These are phyloP conservation scores for Globisporangium abappressorium DNA, from an alignment of 352 stramenopile species.

Conservation along the genomic window DNA sequence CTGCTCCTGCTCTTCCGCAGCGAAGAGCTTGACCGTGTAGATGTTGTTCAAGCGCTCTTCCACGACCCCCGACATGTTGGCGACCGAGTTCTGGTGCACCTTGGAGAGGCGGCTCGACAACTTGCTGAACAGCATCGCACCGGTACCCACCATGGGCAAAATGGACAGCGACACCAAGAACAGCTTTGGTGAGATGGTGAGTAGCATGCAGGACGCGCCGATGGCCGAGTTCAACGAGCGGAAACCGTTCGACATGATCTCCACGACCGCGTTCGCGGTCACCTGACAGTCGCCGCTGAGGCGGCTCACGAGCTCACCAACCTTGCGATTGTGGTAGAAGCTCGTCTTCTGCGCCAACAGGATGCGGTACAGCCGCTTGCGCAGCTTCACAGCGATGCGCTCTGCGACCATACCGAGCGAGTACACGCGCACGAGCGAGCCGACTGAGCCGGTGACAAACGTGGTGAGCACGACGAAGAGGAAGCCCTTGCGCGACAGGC, in stretches of 20 bases:
- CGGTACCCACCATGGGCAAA: slow-evolving; percentile 70
- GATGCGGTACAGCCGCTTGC: slow-evolving; percentile 67
- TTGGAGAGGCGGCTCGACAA: slow-evolving; percentile 76
- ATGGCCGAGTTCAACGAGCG: slow-evolving; percentile 87
- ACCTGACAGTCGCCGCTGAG: slow-evolving; percentile 87
- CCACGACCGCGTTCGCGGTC: slow-evolving; percentile 86
- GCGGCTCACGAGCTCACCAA: slow-evolving; percentile 84
- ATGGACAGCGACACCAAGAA: slow-evolving; percentile 87
- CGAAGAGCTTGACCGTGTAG: slow-evolving; percentile 88
- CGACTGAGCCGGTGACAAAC: slow-evolving; percentile 80
- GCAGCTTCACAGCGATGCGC: slow-evolving; percentile 78
- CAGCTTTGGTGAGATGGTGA: slow-evolving; percentile 87
- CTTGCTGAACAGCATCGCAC: slow-evolving; percentile 83
- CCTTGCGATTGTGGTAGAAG: slow-evolving; percentile 82
- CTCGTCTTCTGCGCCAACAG: slow-evolving; percentile 78
- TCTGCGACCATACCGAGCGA: slow-evolving; percentile 88
- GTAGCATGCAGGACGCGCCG: slow-evolving; percentile 85
- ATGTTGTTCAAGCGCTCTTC: slow-evolving; percentile 89
- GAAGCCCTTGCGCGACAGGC: slow-evolving; percentile 82
- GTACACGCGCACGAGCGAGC: slow-evolving; percentile 87
- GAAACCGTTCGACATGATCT: slow-evolving; percentile 85
- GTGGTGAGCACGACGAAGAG: slow-evolving; percentile 81
- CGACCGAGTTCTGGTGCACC: slow-evolving; percentile 76
- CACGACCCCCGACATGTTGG: slow-evolving; percentile 73
- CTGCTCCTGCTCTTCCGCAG: slow-evolving; percentile 70